Conservation (phyloP, 1,284 basidiomycete genomes). For the Tilletia horrida region DNA sequence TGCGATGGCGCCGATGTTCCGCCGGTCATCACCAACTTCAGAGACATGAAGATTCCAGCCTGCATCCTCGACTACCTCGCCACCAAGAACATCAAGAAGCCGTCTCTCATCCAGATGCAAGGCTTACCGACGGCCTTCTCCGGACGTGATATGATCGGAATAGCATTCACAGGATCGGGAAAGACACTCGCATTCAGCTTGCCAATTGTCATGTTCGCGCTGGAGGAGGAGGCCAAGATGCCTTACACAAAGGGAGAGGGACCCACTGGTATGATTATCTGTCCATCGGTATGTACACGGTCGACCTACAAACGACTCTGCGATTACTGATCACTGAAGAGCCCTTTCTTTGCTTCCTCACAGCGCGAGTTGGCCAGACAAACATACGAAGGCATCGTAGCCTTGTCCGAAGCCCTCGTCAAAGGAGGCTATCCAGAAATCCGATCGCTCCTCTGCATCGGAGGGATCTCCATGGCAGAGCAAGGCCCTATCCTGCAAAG, state of each 20-base stretch:
- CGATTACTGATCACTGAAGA: too few relatives aligned
- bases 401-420: conserved; percentile 78
- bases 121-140: conserved; percentile 80
- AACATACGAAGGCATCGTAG: conserved; percentile 87
- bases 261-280: conserved; percentile 88
- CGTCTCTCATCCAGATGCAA: conserved; percentile 95
- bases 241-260: conserved; percentile 90
- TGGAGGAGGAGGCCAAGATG: conserved; percentile 79
- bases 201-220: conserved; percentile 65
- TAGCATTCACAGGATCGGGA: conserved; percentile 58
- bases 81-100: conserved; percentile 70
- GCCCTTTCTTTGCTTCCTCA: neutral
- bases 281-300: conserved; percentile 55
- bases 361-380: conserved; percentile 60
- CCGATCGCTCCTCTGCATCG: conserved; percentile 80
- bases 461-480: conserved; percentile 95
- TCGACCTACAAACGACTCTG: too few relatives aligned
- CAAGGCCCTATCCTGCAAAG: conserved; percentile 83
- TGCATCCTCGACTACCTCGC: conserved; percentile 77
- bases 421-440: conserved; percentile 75
- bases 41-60: conserved; percentile 95
- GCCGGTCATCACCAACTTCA: conserved; percentile 86
- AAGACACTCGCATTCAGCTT: conserved; percentile 58
- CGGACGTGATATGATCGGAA: conserved; percentile 59
- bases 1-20: conserved; percentile 89